These are phyloP conservation scores for Westerdykella ornata DNA, from an alignment of 2,329 filamentous ascomycete species.

Conservation along the genomic window DNA sequence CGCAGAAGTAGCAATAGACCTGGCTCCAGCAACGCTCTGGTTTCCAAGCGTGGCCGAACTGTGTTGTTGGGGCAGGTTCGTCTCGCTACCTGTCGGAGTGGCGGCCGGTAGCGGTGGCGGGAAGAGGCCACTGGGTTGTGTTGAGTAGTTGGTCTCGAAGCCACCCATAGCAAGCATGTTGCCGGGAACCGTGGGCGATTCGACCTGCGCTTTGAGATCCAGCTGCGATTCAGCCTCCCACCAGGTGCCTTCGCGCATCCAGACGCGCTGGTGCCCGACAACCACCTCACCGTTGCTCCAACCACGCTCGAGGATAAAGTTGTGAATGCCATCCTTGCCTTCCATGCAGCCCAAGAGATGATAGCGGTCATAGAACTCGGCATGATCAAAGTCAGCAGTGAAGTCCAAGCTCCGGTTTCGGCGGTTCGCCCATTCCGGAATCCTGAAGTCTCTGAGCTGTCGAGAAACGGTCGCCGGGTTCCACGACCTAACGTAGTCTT, in stretches of 20 bases:
- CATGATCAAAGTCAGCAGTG: conserved; percentile 90
- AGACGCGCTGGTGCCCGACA: conserved; percentile 82
- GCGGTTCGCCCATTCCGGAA: conserved; percentile 94
- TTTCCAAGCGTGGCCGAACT: conserved; percentile 43
- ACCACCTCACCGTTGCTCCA: conserved; percentile 98
- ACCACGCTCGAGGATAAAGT: conserved; percentile 86
- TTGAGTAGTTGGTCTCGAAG: conserved; percentile 68
- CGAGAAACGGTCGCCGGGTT: conserved; percentile 87
- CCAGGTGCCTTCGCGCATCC: conserved; percentile 92
- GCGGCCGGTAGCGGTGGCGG: conserved; percentile 55
- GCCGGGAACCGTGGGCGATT: conserved; percentile 38
- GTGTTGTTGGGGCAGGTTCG: conserved; percentile 54
- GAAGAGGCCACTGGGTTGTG: conserved; percentile 53
- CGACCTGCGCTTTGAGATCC: conserved; percentile 64
- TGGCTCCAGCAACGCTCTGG: conserved; percentile 38
- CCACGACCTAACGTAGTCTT: conserved; percentile 74
- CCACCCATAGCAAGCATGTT: conserved; percentile 51
- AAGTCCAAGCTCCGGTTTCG: conserved; percentile 88
- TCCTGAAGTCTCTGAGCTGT: conserved; percentile 85
- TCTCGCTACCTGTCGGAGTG: conserved; percentile 61
- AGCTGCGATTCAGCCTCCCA: conserved; percentile 98
- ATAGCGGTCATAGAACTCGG: conserved; percentile 85
- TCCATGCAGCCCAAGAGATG: conserved; percentile 76
- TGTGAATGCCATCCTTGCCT: conserved; percentile 87
- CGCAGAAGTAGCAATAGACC: conserved; percentile 52